Percentiles rank a stretch among this genome's conserved stretches.
These are phyloP conservation scores for Eruca vesicaria DNA, from an alignment of 441 rosid genomes.

Conservation along the genomic window DNA sequence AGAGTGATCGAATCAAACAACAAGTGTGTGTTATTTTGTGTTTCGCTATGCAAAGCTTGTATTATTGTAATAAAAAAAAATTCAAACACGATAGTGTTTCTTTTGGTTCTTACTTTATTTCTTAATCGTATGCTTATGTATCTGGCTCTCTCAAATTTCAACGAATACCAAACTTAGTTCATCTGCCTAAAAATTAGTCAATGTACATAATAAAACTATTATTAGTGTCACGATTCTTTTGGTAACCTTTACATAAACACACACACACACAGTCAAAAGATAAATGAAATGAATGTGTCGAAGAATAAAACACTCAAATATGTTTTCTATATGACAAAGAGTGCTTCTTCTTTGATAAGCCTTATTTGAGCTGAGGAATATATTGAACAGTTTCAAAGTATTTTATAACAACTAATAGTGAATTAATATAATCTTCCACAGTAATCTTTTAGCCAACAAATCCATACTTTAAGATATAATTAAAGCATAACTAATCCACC, in stretches of 20 bases:
- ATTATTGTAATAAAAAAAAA: not conserved
- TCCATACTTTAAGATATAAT: not conserved
- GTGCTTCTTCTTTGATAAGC: conserved; percentile 12
- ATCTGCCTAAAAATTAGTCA: not conserved
- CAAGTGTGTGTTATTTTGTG: conserved; percentile 7
- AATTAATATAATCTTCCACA: conserved; percentile 12
- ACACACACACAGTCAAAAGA: conserved; percentile 7
- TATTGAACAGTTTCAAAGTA: conserved; percentile 31
- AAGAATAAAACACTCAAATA: conserved; percentile 16
- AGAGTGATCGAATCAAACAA: conserved; percentile 26
- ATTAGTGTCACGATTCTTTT: not conserved
- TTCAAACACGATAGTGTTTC: not conserved
- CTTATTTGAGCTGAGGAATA: conserved; percentile 20
- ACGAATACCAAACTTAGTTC: conserved; percentile 26
- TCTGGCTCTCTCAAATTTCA: conserved; percentile 11
- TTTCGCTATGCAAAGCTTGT: not conserved
- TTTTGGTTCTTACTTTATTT: conserved; percentile 10
- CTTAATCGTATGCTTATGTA: conserved; percentile 10
- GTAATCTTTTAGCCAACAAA: conserved; percentile 11
- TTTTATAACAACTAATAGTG: conserved; percentile 2
- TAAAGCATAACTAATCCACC: conserved; percentile 22
- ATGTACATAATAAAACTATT: not conserved
- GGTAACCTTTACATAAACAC: not conserved
- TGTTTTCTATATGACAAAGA: conserved; percentile 11
- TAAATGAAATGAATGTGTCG: not conserved